Percentiles rank a stretch among this genome's conserved stretches.
These are phyloP conservation scores for Westerdykella sp. DNA, from an alignment of 2,329 filamentous ascomycete species.

Conservation along the genomic window DNA sequence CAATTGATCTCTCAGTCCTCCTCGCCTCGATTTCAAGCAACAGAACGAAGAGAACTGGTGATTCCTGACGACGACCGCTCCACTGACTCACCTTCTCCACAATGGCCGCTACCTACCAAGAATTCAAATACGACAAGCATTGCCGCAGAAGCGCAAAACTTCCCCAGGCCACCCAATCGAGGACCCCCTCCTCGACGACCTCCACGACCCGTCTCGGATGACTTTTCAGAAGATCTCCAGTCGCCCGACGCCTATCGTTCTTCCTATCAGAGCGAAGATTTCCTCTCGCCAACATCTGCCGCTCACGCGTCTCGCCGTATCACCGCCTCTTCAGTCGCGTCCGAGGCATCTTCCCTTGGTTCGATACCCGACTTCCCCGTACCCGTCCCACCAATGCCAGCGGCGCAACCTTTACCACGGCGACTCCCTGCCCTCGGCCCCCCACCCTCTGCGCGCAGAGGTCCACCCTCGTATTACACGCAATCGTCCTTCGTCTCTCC, in stretches of 20 bases:
- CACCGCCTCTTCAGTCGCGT: slow-evolving; percentile 34
- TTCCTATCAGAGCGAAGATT: slow-evolving; percentile 28
- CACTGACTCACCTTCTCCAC: slow-evolving; percentile 32
- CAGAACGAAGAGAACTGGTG: slow-evolving; percentile 6
- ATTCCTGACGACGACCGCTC: slow-evolving; percentile 6
- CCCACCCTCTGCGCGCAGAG: slow-evolving; percentile 44
- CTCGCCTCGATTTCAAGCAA: slow-evolving; percentile 9
- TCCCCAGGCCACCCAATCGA: slow-evolving; percentile 20
- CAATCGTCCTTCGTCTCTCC: slow-evolving; percentile 45
- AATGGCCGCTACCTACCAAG: slow-evolving; percentile 44
- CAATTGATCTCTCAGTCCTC: slow-evolving; percentile 27
- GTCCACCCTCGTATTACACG: slow-evolving; percentile 45
- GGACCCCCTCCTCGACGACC: slow-evolving; percentile 38
- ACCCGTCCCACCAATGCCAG: slow-evolving; percentile 28
- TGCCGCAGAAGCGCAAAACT: slow-evolving; percentile 18
- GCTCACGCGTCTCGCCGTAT: slow-evolving; percentile 29
- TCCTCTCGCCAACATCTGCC: slow-evolving; percentile 26
- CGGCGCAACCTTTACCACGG: slow-evolving; percentile 31
- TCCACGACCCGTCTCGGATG: slow-evolving; percentile 34
- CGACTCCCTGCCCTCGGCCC: slow-evolving; percentile 42
- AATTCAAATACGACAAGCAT: no score
- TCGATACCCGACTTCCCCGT: slow-evolving; percentile 40
- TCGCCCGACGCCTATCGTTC: slow-evolving; percentile 19
- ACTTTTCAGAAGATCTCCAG: slow-evolving; percentile 24
- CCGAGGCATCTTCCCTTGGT: slow-evolving; percentile 36